Base-by-base conservation (phyloP, 495 filamentous ascomycete genomes). In the Achaetomiella virescens region DNA sequence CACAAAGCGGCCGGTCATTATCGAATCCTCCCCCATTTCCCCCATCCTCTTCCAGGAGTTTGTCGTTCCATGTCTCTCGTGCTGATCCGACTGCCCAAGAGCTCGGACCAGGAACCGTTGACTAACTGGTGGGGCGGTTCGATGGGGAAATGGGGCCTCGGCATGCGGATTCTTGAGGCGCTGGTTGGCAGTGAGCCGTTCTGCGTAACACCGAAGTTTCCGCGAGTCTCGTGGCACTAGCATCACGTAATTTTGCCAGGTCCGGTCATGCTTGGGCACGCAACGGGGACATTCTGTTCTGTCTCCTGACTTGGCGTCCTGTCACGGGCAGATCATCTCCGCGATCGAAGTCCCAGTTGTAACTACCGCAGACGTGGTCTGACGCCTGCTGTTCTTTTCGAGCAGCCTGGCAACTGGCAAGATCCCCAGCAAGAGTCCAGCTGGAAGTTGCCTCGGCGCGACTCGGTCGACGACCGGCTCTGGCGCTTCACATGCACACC, bases 401-500 rank as follows among this genome's bases (percentile, higher is more conserved):
- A 18, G 29, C 24, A 15, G 9, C 29, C n/a, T 36, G 55, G 20
- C 20, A 18, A 18, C 53, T 33, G n/a, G 17, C 9, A 15, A 3
- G 12, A 14, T 33, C 37, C 17, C 6, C 25, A 17, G 40, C n/a
- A 7, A 11, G 33, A 4, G 18, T 2, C 1, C 24, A 10, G 27
- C 22, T 21, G 31, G 10, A 46, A 48, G 36, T 51, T 63, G 57
- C 61, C 61, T 60, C 57, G 61, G 61, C 57, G 53, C 35, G 44
- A 43, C 42, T 60, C 58, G 61, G 61, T 58, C 52, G 50, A 35
- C 53, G 48, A 15, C 40, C 21, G 15, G 11, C 10, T 43, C 50
- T 29, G 52, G 61, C 27, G 27, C 58, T 64, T 64, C 61, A 64
- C 61, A 64, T 64, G 61, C 52, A 44, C 52, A 44, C 52, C 47